Conservation (phyloP, 1,284 basidiomycete species). For the Apiotrichum porosum region DNA sequence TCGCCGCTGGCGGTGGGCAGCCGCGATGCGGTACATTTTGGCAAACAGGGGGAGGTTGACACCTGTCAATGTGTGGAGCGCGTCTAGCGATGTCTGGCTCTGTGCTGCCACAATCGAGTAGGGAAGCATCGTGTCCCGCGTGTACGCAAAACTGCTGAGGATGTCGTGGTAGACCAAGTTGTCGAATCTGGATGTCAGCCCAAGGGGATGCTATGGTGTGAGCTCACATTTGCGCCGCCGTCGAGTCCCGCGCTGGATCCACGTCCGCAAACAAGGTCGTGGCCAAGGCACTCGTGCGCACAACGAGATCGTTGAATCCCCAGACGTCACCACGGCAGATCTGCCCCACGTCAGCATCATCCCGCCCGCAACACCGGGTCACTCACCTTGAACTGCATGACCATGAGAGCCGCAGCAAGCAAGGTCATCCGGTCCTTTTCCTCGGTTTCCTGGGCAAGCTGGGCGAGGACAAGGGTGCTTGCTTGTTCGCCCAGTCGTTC, state of each 20-base stretch:
- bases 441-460: neutral
- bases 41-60: slow-evolving; percentile 26
- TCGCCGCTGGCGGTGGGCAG: slow-evolving; percentile 21
- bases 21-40: slow-evolving; percentile 28
- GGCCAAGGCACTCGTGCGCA: neutral
- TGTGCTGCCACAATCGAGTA: slow-evolving; percentile 7
- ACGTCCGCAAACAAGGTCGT: neutral
- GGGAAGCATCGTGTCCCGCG: slow-evolving; percentile 1
- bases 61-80: slow-evolving; percentile 31
- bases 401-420: slow-evolving; percentile 32
- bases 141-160: slow-evolving; percentile 9
- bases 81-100: slow-evolving; percentile 2
- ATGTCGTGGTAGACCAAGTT: slow-evolving; percentile 37
- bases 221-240: slow-evolving; percentile 31
- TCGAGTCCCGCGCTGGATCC: slow-evolving; percentile 18
- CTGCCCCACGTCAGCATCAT: slow-evolving; percentile 9
- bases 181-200: slow-evolving; percentile 25
- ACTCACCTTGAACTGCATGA: slow-evolving; percentile 38
- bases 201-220: no score
- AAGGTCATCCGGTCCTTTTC: slow-evolving; percentile 29
- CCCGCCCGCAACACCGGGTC: neutral
- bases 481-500: slow-evolving; percentile 31
- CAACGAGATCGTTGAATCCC: slow-evolving; percentile 26
- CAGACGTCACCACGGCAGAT: slow-evolving; percentile 39
- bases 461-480: slow-evolving; percentile 10